Evolutionary conservation across 768 basidiomycete genomes (phyloP), one percentile per base, ranked within the genome.

Genomic region (Mycena capillaripes): DNA sequence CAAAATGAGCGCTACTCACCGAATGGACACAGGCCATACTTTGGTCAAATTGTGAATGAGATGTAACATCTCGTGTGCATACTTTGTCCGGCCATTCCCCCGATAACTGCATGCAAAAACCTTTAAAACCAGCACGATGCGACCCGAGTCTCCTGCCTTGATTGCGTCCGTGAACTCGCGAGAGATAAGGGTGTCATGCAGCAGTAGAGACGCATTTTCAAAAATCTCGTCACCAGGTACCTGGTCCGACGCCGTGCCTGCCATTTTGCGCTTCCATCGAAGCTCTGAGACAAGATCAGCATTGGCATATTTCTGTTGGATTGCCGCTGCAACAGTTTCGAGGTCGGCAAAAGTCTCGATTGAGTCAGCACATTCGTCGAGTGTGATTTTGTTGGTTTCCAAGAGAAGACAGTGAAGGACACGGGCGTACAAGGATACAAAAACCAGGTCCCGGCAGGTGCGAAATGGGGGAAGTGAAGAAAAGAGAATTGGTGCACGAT

Each of bases 401-500:
- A 61, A 46, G 1, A 72, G 40, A 6, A 66, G 52, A 25, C 64
- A 72, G 30, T 72, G 70, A 2, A 75, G 50, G 25, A 68, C 14
- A 12, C 73, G 53, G 9, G 73, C 23, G 46, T 66, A 59, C 1
- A 74, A 42, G 2, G 66, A 61, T 29, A 79, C 75, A 63, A 84
- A 82, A 2, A 83, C 66, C 0, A 86, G 78, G 58, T 85, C 83
- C 9, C 82, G 82, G 63, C 79, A 82, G 5, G 71, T 76, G 0
- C 81, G 79, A 58, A 84, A 82, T 2, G 81, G 76, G 0, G 84
- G 84, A 0, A 81, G 79, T 0, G 83, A 83, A 0, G 82, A 72
- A 10, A 85, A 77, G 1, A 77, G 63, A 27, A 86, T 84, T 0
- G 84, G 85, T 5, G 80, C 77, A 1, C 82, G 78, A 44, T 81